Evolutionary conservation across 1,139 yeast species (phyloP).

Genomic region (Blastobotrys petasosporus): DNA sequence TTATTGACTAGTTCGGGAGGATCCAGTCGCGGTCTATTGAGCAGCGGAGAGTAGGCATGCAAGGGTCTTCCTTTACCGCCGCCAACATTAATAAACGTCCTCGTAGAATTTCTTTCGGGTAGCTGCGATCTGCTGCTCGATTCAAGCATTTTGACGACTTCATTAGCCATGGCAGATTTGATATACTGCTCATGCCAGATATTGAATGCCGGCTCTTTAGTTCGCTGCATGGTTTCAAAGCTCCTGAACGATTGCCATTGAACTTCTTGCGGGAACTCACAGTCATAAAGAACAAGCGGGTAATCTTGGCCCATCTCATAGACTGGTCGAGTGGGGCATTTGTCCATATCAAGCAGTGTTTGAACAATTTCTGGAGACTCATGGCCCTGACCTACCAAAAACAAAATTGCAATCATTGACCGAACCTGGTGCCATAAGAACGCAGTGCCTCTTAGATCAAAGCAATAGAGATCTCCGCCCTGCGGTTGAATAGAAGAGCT

Average conservation of each 20-base stretch:
- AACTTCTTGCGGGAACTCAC: conserved; percentile 58
- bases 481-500: conserved; percentile 24
- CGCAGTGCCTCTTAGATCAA: conserved; percentile 82
- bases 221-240: conserved; percentile 17
- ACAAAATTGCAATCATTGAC: conserved; percentile 82
- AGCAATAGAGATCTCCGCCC: conserved; percentile 42
- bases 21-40: conserved; percentile 54
- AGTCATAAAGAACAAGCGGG: conserved; percentile 85
- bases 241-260: conserved; percentile 48
- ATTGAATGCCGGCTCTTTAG: conserved; percentile 24
- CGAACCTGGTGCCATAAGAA: conserved; percentile 98
- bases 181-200: conserved; percentile 33
- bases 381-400: conserved; percentile 70
- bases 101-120: conserved; percentile 22
- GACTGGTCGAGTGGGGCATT: conserved; percentile 63
- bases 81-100: conserved; percentile 23
- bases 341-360: conserved; percentile 53
- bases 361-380: conserved; percentile 57
- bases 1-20: conserved; percentile 61
- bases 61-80: conserved; percentile 34
- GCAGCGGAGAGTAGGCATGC: conserved; percentile 52
- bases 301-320: conserved; percentile 89
- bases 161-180: conserved; percentile 33
- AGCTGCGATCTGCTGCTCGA: conserved; percentile 29
- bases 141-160: conserved; percentile 26